phyloP scores from a whole-genome alignment of 495 filamentous ascomycete species.

The Apiosordaria backusii region DNA sequence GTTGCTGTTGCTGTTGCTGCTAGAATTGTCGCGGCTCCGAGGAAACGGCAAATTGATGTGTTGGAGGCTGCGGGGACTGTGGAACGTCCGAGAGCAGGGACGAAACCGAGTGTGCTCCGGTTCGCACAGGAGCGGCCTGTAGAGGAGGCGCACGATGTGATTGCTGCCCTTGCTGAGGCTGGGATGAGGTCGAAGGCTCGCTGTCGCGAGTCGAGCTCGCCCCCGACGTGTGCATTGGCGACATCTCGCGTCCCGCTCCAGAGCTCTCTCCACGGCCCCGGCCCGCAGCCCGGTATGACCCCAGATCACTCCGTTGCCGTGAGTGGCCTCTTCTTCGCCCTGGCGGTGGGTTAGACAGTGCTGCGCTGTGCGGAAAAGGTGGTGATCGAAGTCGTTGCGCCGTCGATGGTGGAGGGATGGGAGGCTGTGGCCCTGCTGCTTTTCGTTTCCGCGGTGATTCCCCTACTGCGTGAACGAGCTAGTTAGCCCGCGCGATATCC shows the following conservation, averaged over 20 bases:
- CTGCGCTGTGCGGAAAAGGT: slow-evolving; percentile 54
- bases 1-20: slow-evolving; percentile 13
- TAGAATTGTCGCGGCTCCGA: slow-evolving; percentile 29
- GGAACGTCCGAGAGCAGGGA: slow-evolving; percentile 46
- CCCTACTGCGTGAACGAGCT: slow-evolving; percentile 47
- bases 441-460: slow-evolving; percentile 74
- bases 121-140: slow-evolving; percentile 24
- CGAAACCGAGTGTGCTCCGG: slow-evolving; percentile 45
- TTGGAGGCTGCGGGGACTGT: slow-evolving; percentile 32
- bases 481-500: slow-evolving; percentile 46
- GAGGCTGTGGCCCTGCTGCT: slow-evolving; percentile 58
- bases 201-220: slow-evolving; percentile 17
- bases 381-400: slow-evolving; percentile 54
- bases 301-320: slow-evolving; percentile 66
- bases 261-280: slow-evolving; percentile 36
- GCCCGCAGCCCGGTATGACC: slow-evolving; percentile 43
- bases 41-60: slow-evolving; percentile 22
- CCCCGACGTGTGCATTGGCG: slow-evolving; percentile 37
- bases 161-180: slow-evolving; percentile 16
- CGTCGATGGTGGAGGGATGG: slow-evolving; percentile 52
- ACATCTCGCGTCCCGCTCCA: slow-evolving; percentile 40
- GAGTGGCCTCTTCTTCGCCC: slow-evolving; percentile 62
- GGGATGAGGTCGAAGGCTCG: slow-evolving; percentile 14
- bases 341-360: slow-evolving; percentile 53
- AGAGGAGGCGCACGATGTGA: slow-evolving; percentile 6